Base-by-base conservation (phyloP, 805 yeast genomes). In the Kodamaea fukazawae region DNA sequence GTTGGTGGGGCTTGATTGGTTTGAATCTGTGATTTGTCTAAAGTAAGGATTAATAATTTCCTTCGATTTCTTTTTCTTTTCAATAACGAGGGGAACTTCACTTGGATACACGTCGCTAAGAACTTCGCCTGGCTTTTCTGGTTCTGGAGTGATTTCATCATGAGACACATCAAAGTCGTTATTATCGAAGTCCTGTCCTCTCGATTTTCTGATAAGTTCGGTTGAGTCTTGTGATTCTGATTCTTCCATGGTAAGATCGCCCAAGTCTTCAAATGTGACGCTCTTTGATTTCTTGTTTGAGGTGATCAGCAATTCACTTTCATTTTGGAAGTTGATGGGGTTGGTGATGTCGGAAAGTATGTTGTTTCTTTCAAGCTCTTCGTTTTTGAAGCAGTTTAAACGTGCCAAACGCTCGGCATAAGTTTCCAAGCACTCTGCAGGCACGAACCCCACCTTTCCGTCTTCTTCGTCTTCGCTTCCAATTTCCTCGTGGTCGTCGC, bases 401-500 rank as follows among this genome's bases (percentile, higher is more conserved):
- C 98, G 72, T 0, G 99, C 99, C 39, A 93, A 64, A 43, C 98
- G 71, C 62, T 93, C 99, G 34, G 81, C 84, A 45, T 86, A 89
- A 0, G 96, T 87, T 61, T 93, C 99, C 27, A 93, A 66, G 42
- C 93, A 79, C 59, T 93, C 99, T 1, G 97, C 98, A 1, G 99
- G 99, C 2, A 95, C 95, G 67, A 90, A 93, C 1, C 99, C 99
- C 38, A 91, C 80, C 49, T 80, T 75, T 2, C 81, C 81, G 56
- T 81, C 85, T 70, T 68, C 73, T n/a, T 57, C 65, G 20, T 63
- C 64, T 8, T 29, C 44, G 7, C 42, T 45, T 20, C 41, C 47
- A 7, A 28, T 36, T 9, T 49, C 50, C 7, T 38, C 44, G 18
- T 34, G 36, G 7, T 43, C 51, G 18, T 47, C 54, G 18, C 34